These are phyloP conservation scores for Coniochaeta hoffmannii DNA, from an alignment of 2,329 filamentous ascomycete species.

Conservation along the genomic window DNA sequence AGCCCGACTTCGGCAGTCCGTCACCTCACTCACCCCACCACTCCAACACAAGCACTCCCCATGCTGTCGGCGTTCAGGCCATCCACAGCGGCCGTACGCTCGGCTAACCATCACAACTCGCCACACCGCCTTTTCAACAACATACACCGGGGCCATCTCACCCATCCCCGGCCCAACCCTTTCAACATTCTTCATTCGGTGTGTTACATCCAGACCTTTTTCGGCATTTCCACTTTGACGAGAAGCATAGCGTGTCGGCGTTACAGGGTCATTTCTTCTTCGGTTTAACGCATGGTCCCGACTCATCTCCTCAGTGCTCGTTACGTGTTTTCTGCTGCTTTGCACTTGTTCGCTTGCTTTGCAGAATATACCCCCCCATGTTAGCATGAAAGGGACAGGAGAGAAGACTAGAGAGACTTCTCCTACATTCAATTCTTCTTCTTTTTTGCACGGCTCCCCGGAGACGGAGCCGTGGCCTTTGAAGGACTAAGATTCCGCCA, in stretches of 20 bases:
- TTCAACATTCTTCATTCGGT: slow-evolving; percentile 4
- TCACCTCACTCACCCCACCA: slow-evolving; percentile 28
- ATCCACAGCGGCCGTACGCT: slow-evolving; percentile 47
- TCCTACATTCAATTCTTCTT: neutral
- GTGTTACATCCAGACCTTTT: slow-evolving; percentile 4
- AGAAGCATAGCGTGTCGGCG: slow-evolving; percentile 2
- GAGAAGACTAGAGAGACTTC: neutral
- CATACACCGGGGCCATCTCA: too few species aligned
- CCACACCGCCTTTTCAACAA: neutral
- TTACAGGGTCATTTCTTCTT: neutral
- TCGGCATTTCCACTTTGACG: neutral
- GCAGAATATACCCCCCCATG: neutral
- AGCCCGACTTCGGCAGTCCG: slow-evolving; percentile 28
- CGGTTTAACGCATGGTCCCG: neutral
- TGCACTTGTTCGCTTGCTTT: neutral
- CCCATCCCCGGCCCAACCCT: neutral
- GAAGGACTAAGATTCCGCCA: neutral
- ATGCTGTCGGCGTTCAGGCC: slow-evolving; percentile 33
- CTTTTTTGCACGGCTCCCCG: neutral
- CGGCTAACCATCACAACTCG: slow-evolving; percentile 28
- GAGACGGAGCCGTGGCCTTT: neutral
- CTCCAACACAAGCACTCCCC: slow-evolving; percentile 25
- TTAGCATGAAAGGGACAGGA: slow-evolving; percentile 1
- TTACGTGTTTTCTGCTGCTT: neutral
- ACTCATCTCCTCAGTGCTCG: neutral